These are phyloP conservation scores for Monosporascus sp. DNA, from an alignment of 2,329 filamentous ascomycete genomes.

Conservation along the genomic window DNA sequence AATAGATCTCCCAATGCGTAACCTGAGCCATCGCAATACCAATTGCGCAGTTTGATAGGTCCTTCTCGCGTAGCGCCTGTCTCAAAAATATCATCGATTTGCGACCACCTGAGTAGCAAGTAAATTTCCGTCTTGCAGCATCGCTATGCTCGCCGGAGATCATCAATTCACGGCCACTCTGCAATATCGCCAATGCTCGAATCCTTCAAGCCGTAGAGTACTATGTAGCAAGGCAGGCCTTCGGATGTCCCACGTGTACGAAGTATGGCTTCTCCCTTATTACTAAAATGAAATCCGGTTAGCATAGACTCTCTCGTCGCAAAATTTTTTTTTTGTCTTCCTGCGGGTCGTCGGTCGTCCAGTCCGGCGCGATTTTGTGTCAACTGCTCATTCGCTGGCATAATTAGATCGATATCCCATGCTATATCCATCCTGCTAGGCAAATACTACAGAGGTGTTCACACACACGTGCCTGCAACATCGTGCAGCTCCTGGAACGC, in stretches of 20 bases:
- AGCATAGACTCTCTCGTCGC: background rate
- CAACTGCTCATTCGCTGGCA: constrained; percentile 25
- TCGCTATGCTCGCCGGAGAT: background rate
- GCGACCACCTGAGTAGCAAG: background rate
- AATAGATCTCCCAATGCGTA: background rate
- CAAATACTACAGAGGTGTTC: constrained; percentile 12
- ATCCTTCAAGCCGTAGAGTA: background rate
- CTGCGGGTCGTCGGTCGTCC: constrained; percentile 25
- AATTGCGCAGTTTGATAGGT: background rate
- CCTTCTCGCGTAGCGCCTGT: background rate
- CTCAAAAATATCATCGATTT: background rate
- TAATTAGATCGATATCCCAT: constrained; percentile 23
- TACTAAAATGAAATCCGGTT: background rate
- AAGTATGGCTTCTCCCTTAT: background rate
- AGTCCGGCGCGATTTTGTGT: constrained; percentile 25
- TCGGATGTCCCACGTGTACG: background rate
- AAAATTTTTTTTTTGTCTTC: constrained; percentile 14
- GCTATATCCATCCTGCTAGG: constrained; percentile 21
- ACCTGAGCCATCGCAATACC: background rate
- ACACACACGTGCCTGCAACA: constrained; percentile 22
- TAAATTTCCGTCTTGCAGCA: no score
- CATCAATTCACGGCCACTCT: background rate
- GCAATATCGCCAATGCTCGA: background rate
- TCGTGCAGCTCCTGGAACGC: constrained; percentile 8
- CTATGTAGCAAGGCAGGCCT: background rate